Base-by-base conservation (phyloP, 2,329 filamentous ascomycete genomes). In the Cyphellophora europaea region DNA sequence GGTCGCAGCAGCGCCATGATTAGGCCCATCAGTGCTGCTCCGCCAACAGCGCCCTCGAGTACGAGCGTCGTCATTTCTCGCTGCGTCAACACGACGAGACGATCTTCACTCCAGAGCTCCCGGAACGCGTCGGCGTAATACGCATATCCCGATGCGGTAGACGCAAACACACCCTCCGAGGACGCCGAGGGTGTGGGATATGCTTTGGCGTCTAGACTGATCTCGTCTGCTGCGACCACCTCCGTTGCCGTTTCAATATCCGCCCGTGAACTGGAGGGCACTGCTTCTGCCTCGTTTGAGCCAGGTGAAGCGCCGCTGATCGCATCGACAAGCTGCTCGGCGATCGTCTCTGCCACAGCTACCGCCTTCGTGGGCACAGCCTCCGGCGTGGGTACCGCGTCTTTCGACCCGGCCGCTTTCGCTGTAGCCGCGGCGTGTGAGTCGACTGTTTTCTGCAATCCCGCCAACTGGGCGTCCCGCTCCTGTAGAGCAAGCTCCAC, bases 401-500 rank as follows among this genome's bases (percentile, higher is more conserved):
- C 11, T 13, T 16, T 23, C 12, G 30, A 10, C 10, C 21, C 28
- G 3, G 19, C 33, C 3, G 33, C 14, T 27, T 30, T 34, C 8
- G 25, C 32, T 10, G 33, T 19, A 29, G 27, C 33, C 3, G 37
- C 32, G 6, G 28, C 37, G 13, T 19, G 12, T 11, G 36, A 27
- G 15, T 30, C 31, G 5, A n/a, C 27, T 11, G 12, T 30, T 11
- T 14, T 37, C 5, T 11, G 23, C 11, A 23, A 23, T 13, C 25
- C 8, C 18, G 35, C 34, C 12, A 27, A 19, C 34, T 33, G 16
- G 11, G 30, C 19, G 15, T 74, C 71, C 61, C 80, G 77, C 56
- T 85, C 81, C 51, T 84, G 81, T 34, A 84, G 56, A 2, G 77
- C 77, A 48, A 74, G 71, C 43, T 72, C 69, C 37, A 87, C 80